phyloP scores from a whole-genome alignment of 2,329 filamentous ascomycete genomes.

The Alternaria longipes region DNA sequence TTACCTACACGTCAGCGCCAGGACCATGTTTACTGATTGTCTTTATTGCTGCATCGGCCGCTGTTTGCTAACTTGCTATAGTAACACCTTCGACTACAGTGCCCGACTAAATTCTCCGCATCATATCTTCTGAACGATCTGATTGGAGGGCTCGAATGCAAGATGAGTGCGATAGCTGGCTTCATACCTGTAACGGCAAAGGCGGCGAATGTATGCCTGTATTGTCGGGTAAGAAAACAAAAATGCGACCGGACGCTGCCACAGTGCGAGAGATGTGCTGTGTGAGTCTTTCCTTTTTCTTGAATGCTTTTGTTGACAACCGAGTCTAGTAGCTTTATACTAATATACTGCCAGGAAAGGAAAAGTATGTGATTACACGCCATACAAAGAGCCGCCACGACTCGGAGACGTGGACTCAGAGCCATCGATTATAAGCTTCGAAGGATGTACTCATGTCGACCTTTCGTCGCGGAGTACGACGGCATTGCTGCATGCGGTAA shows the following conservation, averaged over 20 bases:
- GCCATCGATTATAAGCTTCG: neutral
- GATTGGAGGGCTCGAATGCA: neutral
- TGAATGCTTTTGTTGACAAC: too few species aligned
- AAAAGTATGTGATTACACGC: constrained; percentile 24
- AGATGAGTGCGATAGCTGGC: constrained; percentile 5
- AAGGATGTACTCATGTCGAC: too few species aligned
- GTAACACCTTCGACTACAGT: neutral
- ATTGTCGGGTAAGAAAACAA: constrained; percentile 26
- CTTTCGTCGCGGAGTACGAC: too few species aligned
- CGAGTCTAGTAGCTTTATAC: too few species aligned
- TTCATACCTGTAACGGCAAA: constrained; percentile 19
- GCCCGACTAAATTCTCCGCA: neutral
- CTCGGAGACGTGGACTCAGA: neutral
- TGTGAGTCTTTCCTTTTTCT: too few species aligned
- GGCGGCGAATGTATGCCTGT: constrained; percentile 23
- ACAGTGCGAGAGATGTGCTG: neutral
- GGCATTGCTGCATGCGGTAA: too few species aligned
- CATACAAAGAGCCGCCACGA: constrained; percentile 12
- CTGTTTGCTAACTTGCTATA: neutral
- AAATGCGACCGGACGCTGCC: constrained; percentile 21
- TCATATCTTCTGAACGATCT: neutral
- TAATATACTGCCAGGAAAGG: constrained; percentile 11
- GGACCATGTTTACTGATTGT: neutral
- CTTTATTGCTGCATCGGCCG: constrained; percentile 7
- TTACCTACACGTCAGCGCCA: neutral